phyloP scores from a whole-genome alignment of 257 asterid genomes.

The Nicotiana sylvestris region DNA sequence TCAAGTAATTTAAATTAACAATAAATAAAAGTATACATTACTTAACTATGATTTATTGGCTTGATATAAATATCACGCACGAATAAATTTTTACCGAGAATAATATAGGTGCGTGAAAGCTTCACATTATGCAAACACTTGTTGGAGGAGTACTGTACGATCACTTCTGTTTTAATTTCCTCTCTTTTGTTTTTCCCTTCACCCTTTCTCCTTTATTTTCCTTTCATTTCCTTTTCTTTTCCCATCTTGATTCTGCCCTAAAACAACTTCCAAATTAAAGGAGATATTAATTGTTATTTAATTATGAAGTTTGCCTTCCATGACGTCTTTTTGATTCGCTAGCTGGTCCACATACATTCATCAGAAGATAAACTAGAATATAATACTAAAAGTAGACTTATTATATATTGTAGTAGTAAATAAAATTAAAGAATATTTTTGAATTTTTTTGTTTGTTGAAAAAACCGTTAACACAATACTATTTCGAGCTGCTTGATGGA shows the following conservation, averaged over 20 bases:
- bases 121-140: too few relatives aligned
- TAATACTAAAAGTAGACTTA: neutral
- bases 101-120: neutral
- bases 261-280: neutral
- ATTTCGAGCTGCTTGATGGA: neutral
- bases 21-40: too few relatives aligned
- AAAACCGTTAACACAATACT: neutral
- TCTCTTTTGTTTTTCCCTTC: neutral
- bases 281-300: neutral
- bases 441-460: neutral
- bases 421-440: neutral
- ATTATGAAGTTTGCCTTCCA: neutral
- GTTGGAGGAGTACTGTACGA: neutral
- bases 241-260: neutral
- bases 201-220: neutral
- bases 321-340: conserved; percentile 1
- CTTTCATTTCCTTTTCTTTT: neutral
- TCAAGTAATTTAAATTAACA: too few relatives aligned
- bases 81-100: too few relatives aligned
- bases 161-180: neutral
- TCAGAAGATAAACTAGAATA: neutral
- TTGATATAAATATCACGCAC: too few relatives aligned
- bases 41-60: too few relatives aligned
- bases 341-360: neutral
- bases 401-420: neutral